A percentile compares a stretch with the other conserved stretches of the same genome.
phyloP scores from a whole-genome alignment of 73 alveolate species.

The Paraurostyla sp. region DNA sequence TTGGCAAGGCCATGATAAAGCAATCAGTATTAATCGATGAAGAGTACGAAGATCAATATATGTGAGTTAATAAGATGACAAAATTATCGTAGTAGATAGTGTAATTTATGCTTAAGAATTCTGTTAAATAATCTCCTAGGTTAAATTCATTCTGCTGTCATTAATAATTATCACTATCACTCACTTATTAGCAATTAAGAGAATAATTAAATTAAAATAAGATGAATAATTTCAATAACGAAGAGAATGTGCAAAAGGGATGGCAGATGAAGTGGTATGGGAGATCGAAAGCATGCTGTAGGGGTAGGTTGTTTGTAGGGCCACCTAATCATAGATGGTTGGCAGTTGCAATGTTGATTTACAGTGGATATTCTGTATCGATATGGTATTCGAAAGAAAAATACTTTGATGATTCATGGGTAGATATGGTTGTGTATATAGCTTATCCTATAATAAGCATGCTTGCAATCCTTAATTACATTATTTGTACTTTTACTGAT shows the following conservation, averaged over 20 bases:
- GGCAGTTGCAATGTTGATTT: background rate
- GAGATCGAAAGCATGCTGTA: background rate
- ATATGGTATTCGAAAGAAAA: background rate
- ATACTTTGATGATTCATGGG: background rate
- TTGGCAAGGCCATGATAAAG: conserved; percentile 95
- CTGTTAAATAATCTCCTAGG: too few relatives aligned
- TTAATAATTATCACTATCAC: too few relatives aligned
- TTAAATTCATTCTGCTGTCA: too few relatives aligned
- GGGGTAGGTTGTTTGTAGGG: conserved; percentile 1
- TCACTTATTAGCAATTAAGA: too few relatives aligned
- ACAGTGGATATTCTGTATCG: background rate
- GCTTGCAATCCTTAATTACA: background rate
- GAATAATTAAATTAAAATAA: too few relatives aligned
- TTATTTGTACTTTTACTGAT: background rate
- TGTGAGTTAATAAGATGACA: too few relatives aligned
- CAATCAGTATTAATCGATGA: conserved; percentile 71
- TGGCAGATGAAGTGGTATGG: conserved; percentile 21
- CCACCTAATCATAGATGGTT: background rate
- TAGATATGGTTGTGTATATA: background rate
- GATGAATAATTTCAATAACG: too few relatives aligned
- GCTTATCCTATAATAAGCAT: background rate
- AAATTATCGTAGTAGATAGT: too few relatives aligned
- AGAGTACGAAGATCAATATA: conserved; percentile 44
- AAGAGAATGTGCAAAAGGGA: too few relatives aligned
- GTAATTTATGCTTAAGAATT: too few relatives aligned